Evolutionary conservation across 2,329 filamentous ascomycete genomes (phyloP).

Genomic region (Aspergillus floridensis): DNA sequence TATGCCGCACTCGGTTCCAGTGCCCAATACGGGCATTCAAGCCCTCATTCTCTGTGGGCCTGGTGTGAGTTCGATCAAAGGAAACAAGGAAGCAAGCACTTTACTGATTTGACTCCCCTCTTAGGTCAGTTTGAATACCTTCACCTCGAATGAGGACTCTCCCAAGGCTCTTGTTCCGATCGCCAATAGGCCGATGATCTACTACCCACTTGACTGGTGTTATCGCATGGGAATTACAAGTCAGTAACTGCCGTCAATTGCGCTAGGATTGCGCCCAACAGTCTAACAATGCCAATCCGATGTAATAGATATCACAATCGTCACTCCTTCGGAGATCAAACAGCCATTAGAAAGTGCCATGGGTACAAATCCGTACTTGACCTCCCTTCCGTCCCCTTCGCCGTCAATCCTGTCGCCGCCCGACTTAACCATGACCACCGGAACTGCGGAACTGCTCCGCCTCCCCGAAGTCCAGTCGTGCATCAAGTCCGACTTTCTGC

Average conservation of each 20-base stretch:
- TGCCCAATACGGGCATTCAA: conserved; percentile 59
- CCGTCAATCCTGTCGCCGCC: conserved; percentile 74
- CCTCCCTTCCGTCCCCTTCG: conserved; percentile 48
- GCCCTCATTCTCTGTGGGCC: conserved; percentile 50
- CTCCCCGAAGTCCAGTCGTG: conserved; percentile 76
- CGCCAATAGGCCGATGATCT: conserved; percentile 52
- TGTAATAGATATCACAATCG: conserved; percentile 46
- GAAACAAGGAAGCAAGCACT: neutral
- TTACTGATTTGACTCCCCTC: neutral
- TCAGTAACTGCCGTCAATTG: conserved; percentile 22
- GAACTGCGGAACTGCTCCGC: conserved; percentile 83
- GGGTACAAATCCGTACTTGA: conserved; percentile 50
- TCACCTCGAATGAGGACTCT: conserved; percentile 49
- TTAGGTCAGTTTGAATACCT: conserved; percentile 47
- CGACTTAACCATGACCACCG: conserved; percentile 76
- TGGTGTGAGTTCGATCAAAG: conserved; percentile 25
- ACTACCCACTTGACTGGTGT: conserved; percentile 50
- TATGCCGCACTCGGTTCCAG: conserved; percentile 34
- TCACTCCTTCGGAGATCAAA: conserved; percentile 46
- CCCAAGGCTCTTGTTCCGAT: conserved; percentile 51
- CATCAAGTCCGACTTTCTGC: conserved; percentile 80
- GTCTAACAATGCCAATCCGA: conserved; percentile 3
- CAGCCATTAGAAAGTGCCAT: conserved; percentile 47
- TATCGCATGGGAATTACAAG: conserved; percentile 50
- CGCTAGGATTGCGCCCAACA: neutral